These are phyloP conservation scores for Alternaria alternata DNA, from an alignment of 2,329 filamentous ascomycete genomes.

Conservation along the genomic window DNA sequence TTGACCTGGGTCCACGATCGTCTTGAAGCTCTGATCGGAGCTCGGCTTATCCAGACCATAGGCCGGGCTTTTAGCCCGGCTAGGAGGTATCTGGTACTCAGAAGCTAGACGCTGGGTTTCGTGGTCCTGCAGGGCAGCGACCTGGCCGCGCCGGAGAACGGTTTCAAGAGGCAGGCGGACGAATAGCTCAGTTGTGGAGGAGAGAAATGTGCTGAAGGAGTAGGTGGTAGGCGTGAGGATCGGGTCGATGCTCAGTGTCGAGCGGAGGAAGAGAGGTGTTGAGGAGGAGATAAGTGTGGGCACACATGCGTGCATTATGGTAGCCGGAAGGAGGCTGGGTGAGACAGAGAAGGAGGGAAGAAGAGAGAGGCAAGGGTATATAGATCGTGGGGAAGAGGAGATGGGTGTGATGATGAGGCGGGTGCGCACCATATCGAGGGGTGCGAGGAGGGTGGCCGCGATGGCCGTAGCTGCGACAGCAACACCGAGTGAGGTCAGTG, in stretches of 20 bases:
- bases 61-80: conserved; percentile 21
- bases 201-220: conserved; percentile 81
- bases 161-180: conserved; percentile 92
- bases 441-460: conserved; percentile 82
- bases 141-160: conserved; percentile 86
- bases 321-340: conserved; percentile 77
- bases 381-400: conserved; percentile 76
- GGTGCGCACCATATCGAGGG: conserved; percentile 89
- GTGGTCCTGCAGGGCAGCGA: conserved; percentile 64
- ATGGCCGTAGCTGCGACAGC: conserved; percentile 70
- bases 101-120: conserved; percentile 40
- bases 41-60: conserved; percentile 30
- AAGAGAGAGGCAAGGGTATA: conserved; percentile 77
- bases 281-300: conserved; percentile 84
- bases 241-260: conserved; percentile 84
- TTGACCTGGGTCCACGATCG: conserved; percentile 79
- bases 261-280: conserved; percentile 83
- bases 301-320: conserved; percentile 82
- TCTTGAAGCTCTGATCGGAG: conserved; percentile 60
- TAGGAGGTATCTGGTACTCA: conserved; percentile 34
- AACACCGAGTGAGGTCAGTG: conserved; percentile 80
- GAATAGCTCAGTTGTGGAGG: conserved; percentile 81
- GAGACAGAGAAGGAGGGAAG: conserved; percentile 77
- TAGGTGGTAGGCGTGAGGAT: conserved; percentile 82
- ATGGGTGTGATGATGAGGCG: conserved; percentile 84